These are phyloP conservation scores for Diplodia corticola DNA, from an alignment of 2,329 filamentous ascomycete genomes.

Conservation along the genomic window DNA sequence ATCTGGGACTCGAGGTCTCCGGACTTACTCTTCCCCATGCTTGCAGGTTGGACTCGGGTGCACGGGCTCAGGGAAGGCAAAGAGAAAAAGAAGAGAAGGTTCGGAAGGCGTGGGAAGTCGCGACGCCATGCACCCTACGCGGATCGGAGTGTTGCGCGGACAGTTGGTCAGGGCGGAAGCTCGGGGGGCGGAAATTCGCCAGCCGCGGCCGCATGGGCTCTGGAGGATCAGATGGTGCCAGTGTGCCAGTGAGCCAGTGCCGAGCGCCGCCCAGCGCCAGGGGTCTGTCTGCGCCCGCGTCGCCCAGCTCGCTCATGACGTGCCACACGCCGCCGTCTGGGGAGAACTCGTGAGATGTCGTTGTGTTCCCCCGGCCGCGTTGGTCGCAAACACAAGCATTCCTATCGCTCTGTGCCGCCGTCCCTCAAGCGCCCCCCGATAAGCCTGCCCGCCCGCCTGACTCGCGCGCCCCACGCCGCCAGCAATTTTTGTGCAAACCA, in stretches of 20 bases:
- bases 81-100: slow-evolving; percentile 22
- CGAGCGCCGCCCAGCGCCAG: slow-evolving; percentile 14
- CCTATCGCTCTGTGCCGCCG: background rate
- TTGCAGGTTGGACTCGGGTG: background rate
- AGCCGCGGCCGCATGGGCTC: background rate
- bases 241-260: background rate
- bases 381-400: too few relatives aligned
- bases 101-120: background rate
- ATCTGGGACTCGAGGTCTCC: slow-evolving; percentile 24
- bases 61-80: slow-evolving; percentile 19
- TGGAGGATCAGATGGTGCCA: too few relatives aligned
- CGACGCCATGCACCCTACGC: slow-evolving; percentile 5
- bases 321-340: slow-evolving; percentile 3
- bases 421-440: background rate
- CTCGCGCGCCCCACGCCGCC: slow-evolving; percentile 5
- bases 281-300: background rate
- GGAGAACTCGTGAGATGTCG: background rate
- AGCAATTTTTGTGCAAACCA: background rate
- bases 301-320: background rate
- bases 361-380: background rate
- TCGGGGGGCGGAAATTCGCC: slow-evolving; percentile 6
- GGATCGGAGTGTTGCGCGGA: slow-evolving; percentile 11
- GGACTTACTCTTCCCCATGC: slow-evolving; percentile 25
- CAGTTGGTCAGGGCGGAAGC: slow-evolving; percentile 13
- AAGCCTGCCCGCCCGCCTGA: slow-evolving; percentile 6